Base-by-base conservation (phyloP, 129 eudicot genomes). In the Deinandra increscens region DNA sequence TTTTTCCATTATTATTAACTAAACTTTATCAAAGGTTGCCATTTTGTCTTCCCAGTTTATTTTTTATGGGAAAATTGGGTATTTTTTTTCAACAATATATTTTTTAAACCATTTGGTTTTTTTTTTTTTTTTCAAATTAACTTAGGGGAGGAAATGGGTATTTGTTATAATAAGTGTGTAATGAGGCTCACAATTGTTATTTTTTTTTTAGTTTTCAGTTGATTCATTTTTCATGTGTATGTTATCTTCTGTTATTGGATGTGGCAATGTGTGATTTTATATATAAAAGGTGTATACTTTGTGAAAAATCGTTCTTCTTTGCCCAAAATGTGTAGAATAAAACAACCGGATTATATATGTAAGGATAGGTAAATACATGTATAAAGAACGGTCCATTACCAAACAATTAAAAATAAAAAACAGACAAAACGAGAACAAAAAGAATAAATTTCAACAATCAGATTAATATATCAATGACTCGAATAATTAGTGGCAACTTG, bases 1-100 rank as follows among this genome's bases (percentile, higher is more conserved):
- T 70, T 51, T 49, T 29, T 12, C 19, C 18, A 12, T 42, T 19
- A n/a, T 33, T 31, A 6, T 33, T 33, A 6, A 31, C 43, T 65
- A 23, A 19, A 13, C 2, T 41, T 33, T 29, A 7, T 33, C 34
- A n/a, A 60, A 22, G 26, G 6, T 71, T 56, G 43, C 8, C 67
- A 23, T 51, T 33, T 13, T 45, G 2, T 19, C 61, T 48, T 61
- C 38, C 70, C 70, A 46, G 31, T 43, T 45, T 29, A 59, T 61
- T 36, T 60, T 62, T 72, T 34, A 42, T 26, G 77, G 76, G 50
- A 48, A 33, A 72, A 34, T 2, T 1, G 71, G 49, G 20, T 11
- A 37, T 3, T 51, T 20, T 1, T 1, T 69, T 23, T 37, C 50
- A 10, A 53, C 13, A 19, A 50, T 38, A 11, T 20, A 9, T 18